Percentiles rank a stretch among this genome's conserved stretches.
phyloP scores from a whole-genome alignment of 176 grass and related monocot species.

The Paspalum notatum region DNA sequence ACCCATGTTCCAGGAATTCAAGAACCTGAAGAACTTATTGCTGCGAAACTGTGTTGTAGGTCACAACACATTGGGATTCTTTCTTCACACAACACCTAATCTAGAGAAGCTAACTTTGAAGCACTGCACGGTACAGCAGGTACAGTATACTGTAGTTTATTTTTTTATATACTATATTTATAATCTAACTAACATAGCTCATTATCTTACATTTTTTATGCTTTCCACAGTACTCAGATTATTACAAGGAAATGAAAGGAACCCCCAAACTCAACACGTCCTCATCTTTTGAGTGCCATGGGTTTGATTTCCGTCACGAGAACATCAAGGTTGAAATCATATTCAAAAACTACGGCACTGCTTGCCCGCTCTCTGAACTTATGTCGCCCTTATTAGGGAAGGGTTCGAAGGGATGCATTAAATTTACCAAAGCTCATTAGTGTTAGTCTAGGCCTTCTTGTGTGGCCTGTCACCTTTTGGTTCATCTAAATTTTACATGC shows the following conservation, averaged over 20 bases:
- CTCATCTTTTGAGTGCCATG: neutral
- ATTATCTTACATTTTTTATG: neutral
- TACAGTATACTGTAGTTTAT: neutral
- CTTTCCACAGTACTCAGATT: neutral
- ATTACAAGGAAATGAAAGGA: neutral
- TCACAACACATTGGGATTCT: neutral
- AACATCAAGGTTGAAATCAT: neutral
- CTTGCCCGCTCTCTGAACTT: neutral
- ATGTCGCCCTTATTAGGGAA: neutral
- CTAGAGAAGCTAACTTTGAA: neutral
- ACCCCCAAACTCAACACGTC: no score
- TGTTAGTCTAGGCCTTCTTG: neutral
- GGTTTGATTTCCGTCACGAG: neutral
- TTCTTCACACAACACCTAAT: neutral
- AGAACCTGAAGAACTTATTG: neutral
- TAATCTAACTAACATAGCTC: neutral
- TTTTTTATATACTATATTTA: neutral
- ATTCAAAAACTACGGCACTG: neutral
- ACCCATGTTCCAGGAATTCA: neutral
- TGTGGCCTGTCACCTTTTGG: neutral
- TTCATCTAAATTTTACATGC: neutral
- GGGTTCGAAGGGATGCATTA: neutral
- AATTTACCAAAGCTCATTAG: neutral
- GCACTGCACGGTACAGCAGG: neutral
- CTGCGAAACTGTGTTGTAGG: neutral